Evolutionary conservation across 2,329 filamentous ascomycete genomes (phyloP).

Genomic region (Colletotrichum sp.): DNA sequence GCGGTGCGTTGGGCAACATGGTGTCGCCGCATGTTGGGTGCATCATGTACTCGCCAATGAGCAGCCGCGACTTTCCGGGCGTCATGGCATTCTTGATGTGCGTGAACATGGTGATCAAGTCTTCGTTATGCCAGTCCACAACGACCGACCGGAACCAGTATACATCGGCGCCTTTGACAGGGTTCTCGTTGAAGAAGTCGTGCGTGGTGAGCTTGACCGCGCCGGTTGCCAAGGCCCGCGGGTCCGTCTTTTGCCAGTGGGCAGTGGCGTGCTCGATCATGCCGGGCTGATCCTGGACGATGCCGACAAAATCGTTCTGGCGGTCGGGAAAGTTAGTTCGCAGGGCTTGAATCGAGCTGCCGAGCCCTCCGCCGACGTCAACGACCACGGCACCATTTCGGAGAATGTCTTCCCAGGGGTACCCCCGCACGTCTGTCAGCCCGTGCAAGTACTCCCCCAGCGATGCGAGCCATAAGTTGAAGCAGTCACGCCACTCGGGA

Average conservation of each 20-base stretch:
- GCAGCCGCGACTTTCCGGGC: conserved; percentile 3
- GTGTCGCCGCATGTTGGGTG: conserved; percentile 13
- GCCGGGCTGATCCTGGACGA: conserved; percentile 14
- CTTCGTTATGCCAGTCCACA: conserved; percentile 13
- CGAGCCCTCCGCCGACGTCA: conserved; percentile 12
- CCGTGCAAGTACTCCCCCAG: conserved; percentile 5
- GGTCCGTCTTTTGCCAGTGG: conserved; percentile 9
- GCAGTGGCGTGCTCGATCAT: conserved; percentile 9
- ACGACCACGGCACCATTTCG: conserved; percentile 3
- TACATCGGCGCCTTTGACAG: conserved; percentile 55
- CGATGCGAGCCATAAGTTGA: conserved; percentile 2
- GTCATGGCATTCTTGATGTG: conserved; percentile 9
- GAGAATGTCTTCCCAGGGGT: neutral
- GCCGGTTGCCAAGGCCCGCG: neutral
- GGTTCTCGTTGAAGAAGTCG: conserved; percentile 64
- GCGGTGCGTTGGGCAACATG: neutral
- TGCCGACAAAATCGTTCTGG: neutral
- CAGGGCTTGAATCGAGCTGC: conserved; percentile 9
- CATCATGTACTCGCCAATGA: conserved; percentile 14
- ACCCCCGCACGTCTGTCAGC: conserved; percentile 11
- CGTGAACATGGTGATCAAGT: conserved; percentile 7
- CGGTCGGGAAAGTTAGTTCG: neutral
- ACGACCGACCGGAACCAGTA: conserved; percentile 18
- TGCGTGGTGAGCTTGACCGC: conserved; percentile 49
- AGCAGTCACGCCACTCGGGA: conserved; percentile 10